Base-by-base conservation (phyloP, 2,329 filamentous ascomycete species). In the Diplodia scrobiculata region DNA sequence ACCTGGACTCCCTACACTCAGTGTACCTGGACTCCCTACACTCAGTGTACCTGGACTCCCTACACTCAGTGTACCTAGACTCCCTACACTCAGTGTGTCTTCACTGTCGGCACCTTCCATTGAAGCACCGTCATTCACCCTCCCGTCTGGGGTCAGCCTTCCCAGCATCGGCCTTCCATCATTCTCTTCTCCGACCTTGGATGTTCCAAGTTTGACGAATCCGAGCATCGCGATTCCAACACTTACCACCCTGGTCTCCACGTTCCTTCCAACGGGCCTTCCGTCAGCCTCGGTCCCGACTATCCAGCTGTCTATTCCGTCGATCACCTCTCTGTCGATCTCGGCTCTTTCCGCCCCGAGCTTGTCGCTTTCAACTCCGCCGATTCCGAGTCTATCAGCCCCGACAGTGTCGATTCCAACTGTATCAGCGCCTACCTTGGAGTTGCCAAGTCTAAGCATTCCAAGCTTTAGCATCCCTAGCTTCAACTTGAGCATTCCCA, bases 151-250 rank as follows among this genome's bases (percentile, higher is more conserved):
- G 9, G 2, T 63, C 14, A 38, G 48, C 7, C 27, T 53, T 11
- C 50, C 51, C 7, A 54, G 60, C 14, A 19, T 36, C n/a, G 59
- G 38, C 10, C 47, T 63, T 51, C 48, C 60, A 11, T 45, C 54
- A 14, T 5, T 58, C 1, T 27, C 54, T n/a, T 11, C 11, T 14
- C 36, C 36, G 9, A 27, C 3, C 10, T 13, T 50, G 10, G 21
- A 13, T 36, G 2, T 14, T 3, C 29, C 27, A 11, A 54, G 54
- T 25, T 13, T 59, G 21, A 6, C 34, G 5, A 1, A 32, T 25
- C 25, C 25, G 25, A 25, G 25, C 25, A 25, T 25, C 25, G 21
- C 9, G 25, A 1, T 47, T 10, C 54, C 54, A 3, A 58, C 50
- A n/a, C 25, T 25, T 25, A 25, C 25, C 25, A 25, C 25, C 25